phyloP scores from a whole-genome alignment of 225 moss, liverwort and hornwort species.

The Ulota crispa region DNA sequence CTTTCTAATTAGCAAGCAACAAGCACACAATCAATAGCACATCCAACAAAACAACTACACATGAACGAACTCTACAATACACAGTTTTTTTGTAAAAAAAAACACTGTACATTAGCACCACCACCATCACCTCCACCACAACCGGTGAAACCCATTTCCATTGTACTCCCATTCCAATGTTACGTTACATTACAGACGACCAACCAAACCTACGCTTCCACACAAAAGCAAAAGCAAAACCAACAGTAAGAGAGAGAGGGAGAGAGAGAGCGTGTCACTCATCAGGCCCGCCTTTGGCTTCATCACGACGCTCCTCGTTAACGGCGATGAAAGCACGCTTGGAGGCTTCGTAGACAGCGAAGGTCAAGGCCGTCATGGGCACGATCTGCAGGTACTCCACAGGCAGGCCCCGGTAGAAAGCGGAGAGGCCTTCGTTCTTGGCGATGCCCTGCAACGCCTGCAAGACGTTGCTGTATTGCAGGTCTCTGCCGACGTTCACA shows the following conservation, averaged over 20 bases:
- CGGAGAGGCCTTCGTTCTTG: conserved; percentile 48
- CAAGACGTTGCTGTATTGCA: conserved; percentile 58
- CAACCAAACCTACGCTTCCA: neutral
- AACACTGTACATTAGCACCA: conserved; percentile 14
- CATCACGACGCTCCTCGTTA: conserved; percentile 67
- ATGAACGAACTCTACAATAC: neutral
- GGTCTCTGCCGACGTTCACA: conserved; percentile 43
- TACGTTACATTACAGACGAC: conserved; percentile 28
- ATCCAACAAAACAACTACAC: neutral
- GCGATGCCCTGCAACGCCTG: conserved; percentile 70
- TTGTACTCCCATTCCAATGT: neutral
- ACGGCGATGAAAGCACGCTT: conserved; percentile 75
- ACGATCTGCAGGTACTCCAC: conserved; percentile 59
- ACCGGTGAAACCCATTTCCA: too few species aligned
- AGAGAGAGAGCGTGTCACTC: conserved; percentile 21
- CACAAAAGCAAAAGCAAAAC: neutral
- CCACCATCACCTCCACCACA: neutral
- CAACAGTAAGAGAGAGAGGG: neutral
- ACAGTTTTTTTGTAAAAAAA: neutral
- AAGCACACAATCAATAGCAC: neutral
- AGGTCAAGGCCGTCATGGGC: conserved; percentile 72
- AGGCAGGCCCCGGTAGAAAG: conserved; percentile 70
- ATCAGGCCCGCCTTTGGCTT: conserved; percentile 62
- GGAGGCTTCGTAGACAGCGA: conserved; percentile 74
- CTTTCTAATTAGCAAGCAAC: neutral